Conservation (phyloP, 805 yeast species). For the Yarrowia bubula region DNA sequence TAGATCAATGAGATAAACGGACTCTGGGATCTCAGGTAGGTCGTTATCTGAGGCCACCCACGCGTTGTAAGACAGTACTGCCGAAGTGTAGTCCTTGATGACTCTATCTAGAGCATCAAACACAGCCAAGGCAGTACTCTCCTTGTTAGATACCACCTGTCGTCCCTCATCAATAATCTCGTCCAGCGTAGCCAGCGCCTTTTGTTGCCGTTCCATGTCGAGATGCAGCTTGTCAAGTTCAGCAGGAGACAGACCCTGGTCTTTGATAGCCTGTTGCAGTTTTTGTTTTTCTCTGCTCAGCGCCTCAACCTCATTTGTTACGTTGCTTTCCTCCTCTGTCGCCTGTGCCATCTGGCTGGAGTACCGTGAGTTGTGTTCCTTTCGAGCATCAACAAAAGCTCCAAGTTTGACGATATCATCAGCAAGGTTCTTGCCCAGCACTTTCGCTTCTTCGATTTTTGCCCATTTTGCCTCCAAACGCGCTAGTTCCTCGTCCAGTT, state of each 20-base stretch:
- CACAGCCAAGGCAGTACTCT: conserved; percentile 49
- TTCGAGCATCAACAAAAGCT: conserved; percentile 68
- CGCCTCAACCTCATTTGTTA: conserved; percentile 41
- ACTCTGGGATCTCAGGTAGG: conserved; percentile 16
- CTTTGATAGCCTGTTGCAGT: conserved; percentile 45
- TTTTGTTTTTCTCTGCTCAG: conserved; percentile 46
- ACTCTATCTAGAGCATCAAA: conserved; percentile 53
- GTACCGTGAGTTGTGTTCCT: conserved; percentile 66
- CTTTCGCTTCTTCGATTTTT: conserved; percentile 51
- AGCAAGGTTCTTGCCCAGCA: conserved; percentile 61
- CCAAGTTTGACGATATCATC: conserved; percentile 68
- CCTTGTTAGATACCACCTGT: conserved; percentile 49
- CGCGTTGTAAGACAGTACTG: conserved; percentile 28
- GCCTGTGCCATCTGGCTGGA: conserved; percentile 55
- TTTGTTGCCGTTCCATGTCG: conserved; percentile 59
- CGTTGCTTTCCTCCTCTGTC: conserved; percentile 45
- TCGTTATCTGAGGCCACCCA: conserved; percentile 21
- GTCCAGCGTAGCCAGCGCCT: conserved; percentile 49
- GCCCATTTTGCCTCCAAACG: conserved; percentile 62
- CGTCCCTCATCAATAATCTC: conserved; percentile 48
- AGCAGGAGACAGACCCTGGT: conserved; percentile 58
- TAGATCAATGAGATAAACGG: conserved; percentile 44
- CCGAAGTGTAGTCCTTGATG: conserved; percentile 56
- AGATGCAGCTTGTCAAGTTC: conserved; percentile 62
- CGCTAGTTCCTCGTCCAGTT: conserved; percentile 52